Evolutionary conservation across 352 stramenopile species (phyloP).

Genomic region (Pythium aphanidermatum): DNA sequence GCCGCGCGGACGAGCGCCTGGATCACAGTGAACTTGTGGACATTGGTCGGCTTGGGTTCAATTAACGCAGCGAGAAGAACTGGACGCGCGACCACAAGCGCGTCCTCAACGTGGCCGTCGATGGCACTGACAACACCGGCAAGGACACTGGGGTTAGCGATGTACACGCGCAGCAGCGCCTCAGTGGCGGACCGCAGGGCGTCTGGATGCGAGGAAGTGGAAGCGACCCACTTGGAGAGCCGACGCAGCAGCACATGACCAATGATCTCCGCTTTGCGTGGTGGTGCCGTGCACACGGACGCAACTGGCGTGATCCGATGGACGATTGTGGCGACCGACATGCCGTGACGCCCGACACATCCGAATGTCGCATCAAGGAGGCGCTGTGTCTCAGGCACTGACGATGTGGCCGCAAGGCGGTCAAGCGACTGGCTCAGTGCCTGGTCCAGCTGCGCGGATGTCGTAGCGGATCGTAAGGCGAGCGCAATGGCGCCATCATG

Average conservation of each 20-base stretch:
- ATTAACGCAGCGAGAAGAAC: constrained; percentile 5
- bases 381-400: constrained; percentile 4
- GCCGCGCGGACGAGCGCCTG: constrained; percentile 33
- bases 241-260: constrained; percentile 32
- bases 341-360: too few species aligned
- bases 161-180: constrained; percentile 30
- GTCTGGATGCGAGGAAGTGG: not conserved
- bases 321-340: not conserved
- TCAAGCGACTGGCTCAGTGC: constrained; percentile 5
- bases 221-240: constrained; percentile 11
- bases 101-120: constrained; percentile 6
- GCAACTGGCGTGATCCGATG: constrained; percentile 30
- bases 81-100: not conserved
- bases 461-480: not conserved
- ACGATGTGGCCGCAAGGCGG: constrained; percentile 1
- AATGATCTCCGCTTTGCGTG: constrained; percentile 43
- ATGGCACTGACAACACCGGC: constrained; percentile 36
- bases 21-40: constrained; percentile 22
- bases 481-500: not conserved
- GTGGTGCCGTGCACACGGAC: constrained; percentile 35
- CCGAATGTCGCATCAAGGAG: constrained; percentile 4
- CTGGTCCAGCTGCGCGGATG: not conserved
- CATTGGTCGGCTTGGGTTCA: not conserved
- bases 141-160: constrained; percentile 32
- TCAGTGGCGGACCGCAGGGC: constrained; percentile 3